A percentile compares a stretch with the other conserved stretches of the same genome.
These are phyloP conservation scores for Hyparrhenia diplandra DNA, from an alignment of 176 grass and related monocot species.

Conservation along the genomic window DNA sequence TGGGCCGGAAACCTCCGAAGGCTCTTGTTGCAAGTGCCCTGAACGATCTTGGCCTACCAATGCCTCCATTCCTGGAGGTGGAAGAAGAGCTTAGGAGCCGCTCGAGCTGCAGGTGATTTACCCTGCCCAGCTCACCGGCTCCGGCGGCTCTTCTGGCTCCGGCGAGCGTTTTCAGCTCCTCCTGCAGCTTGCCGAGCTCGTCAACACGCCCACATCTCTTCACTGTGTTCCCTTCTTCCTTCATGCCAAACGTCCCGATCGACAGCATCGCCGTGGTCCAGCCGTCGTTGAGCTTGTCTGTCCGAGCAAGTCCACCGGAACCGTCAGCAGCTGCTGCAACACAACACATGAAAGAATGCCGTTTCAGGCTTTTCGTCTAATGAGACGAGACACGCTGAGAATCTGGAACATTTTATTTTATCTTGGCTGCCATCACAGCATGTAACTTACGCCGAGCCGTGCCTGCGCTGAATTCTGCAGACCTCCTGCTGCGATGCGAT, in stretches of 20 bases:
- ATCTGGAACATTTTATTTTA: background rate
- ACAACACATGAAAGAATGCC: background rate
- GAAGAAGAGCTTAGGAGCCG: constrained; percentile 38
- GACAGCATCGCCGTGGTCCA: too few relatives aligned
- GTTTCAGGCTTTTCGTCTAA: background rate
- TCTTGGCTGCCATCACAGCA: background rate
- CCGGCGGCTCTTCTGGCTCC: background rate
- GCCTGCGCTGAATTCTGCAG: constrained; percentile 12
- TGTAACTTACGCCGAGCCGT: constrained; percentile 32
- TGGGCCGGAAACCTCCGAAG: constrained; percentile 25
- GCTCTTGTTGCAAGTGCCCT: constrained; percentile 41
- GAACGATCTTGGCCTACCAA: constrained; percentile 33
- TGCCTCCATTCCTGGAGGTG: constrained; percentile 19
- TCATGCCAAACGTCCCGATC: too few relatives aligned
- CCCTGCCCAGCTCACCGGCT: constrained; percentile 17
- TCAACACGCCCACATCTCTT: too few relatives aligned
- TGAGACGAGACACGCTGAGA: background rate
- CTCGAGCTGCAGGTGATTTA: constrained; percentile 13
- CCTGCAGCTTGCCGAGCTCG: constrained; percentile 42
- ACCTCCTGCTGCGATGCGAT: constrained; percentile 28
- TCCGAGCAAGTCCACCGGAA: too few relatives aligned
- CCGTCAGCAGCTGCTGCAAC: too few relatives aligned
- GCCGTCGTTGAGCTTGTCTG: too few relatives aligned
- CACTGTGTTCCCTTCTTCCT: too few relatives aligned
- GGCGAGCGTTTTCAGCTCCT: constrained; percentile 32